Evolutionary conservation across 2,329 filamentous ascomycete species (phyloP).

Genomic region (Cryoendolithus antarcticus): DNA sequence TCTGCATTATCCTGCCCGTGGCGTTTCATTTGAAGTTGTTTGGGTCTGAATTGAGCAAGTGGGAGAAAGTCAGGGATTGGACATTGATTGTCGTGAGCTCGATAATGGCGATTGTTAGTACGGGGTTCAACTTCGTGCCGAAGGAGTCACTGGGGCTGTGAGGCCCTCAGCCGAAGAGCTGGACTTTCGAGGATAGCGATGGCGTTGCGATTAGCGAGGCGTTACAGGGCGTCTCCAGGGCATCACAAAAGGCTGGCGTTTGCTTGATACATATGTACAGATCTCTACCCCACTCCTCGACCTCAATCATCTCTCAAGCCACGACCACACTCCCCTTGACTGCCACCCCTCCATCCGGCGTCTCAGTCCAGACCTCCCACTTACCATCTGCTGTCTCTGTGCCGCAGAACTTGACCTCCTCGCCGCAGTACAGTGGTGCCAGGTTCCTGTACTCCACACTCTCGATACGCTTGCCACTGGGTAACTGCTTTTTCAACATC

Average conservation of each 20-base stretch:
- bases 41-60: slow-evolving; percentile 51
- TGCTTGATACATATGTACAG: too few relatives aligned
- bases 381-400: slow-evolving; percentile 32
- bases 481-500: slow-evolving; percentile 32
- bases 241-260: too few relatives aligned
- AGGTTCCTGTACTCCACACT: slow-evolving; percentile 69
- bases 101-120: slow-evolving; percentile 64
- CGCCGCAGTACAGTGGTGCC: slow-evolving; percentile 64
- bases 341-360: slow-evolving; percentile 28
- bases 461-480: slow-evolving; percentile 28
- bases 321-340: slow-evolving; percentile 31
- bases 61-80: slow-evolving; percentile 57
- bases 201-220: too few relatives aligned
- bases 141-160: slow-evolving; percentile 52
- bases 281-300: too few relatives aligned
- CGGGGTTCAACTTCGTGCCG: slow-evolving; percentile 78
- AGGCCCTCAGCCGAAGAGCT: too few relatives aligned
- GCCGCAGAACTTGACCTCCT: slow-evolving; percentile 59
- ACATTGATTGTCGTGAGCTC: slow-evolving; percentile 56
- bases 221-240: too few relatives aligned
- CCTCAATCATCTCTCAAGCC: background rate
- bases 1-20: slow-evolving; percentile 83
- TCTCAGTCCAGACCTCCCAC: slow-evolving; percentile 31
- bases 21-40: slow-evolving; percentile 88
- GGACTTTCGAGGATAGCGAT: too few relatives aligned